Conservation (phyloP, 495 filamentous ascomycete genomes). For the Corynascus novoguineensis region DNA sequence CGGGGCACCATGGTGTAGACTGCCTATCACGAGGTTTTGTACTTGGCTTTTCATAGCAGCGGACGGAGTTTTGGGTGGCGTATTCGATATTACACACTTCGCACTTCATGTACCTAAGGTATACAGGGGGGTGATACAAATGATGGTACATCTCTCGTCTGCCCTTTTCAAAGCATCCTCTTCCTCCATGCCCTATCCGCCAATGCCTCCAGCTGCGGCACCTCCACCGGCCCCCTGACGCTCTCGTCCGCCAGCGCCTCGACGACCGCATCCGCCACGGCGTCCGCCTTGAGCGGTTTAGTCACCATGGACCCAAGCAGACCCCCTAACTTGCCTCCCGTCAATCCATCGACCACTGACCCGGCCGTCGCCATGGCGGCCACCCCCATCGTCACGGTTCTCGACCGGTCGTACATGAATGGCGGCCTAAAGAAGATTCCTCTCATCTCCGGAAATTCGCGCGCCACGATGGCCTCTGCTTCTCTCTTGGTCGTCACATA, state of each 20-base stretch:
- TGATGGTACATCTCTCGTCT: conserved; percentile 1
- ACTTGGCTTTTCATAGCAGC: not conserved
- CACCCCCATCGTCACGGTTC: conserved; percentile 77
- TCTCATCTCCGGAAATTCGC: conserved; percentile 66
- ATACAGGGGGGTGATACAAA: conserved; percentile 2
- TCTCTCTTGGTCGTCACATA: conserved; percentile 92
- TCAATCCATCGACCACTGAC: conserved; percentile 62
- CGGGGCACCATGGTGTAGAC: conserved; percentile 78
- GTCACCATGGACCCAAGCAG: conserved; percentile 73
- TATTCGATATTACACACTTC: conserved; percentile 16
- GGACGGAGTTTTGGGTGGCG: conserved; percentile 18
- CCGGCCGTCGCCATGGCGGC: conserved; percentile 66
- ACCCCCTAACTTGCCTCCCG: conserved; percentile 65
- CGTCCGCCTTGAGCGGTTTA: conserved; percentile 81
- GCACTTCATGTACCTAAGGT: too few relatives aligned
- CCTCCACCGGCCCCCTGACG: conserved; percentile 64
- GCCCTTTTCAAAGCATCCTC: conserved; percentile 58
- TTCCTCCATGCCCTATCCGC: conserved; percentile 74
- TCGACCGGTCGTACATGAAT: conserved; percentile 80
- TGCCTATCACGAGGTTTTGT: conserved; percentile 11
- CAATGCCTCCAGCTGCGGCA: conserved; percentile 64
- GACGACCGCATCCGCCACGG: conserved; percentile 77
- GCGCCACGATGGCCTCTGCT: conserved; percentile 73
- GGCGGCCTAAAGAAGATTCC: conserved; percentile 77
- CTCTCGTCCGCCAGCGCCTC: conserved; percentile 67